Percentiles rank a stretch among this genome's conserved stretches.
Evolutionary conservation across 441 rosid species (phyloP).

Genomic region (Dalechampia spathulata): DNA sequence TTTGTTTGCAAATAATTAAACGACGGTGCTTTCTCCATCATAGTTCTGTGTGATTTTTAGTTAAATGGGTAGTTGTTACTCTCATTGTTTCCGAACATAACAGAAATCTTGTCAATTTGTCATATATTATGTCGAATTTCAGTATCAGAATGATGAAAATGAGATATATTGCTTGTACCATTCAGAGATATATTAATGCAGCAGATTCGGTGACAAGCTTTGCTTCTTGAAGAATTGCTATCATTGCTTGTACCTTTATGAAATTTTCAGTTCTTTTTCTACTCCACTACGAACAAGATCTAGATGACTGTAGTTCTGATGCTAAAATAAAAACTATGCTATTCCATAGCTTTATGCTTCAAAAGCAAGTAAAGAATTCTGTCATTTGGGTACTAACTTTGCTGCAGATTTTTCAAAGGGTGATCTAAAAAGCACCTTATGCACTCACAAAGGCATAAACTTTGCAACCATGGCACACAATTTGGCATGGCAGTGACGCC

Average conservation of each 20-base stretch:
- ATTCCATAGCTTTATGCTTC: background rate
- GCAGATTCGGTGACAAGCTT: background rate
- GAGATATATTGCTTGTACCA: background rate
- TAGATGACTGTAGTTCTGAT: background rate
- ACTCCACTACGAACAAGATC: background rate
- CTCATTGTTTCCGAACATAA: constrained; percentile 6
- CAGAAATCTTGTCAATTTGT: background rate
- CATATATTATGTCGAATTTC: background rate
- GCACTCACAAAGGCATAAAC: constrained; percentile 5
- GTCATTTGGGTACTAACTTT: background rate
- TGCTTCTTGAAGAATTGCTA: background rate
- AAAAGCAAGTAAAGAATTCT: background rate
- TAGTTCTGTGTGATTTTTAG: constrained; percentile 9
- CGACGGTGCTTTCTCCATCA: too few species aligned
- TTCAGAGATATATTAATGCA: background rate
- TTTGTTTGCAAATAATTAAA: background rate
- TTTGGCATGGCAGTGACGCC: constrained; percentile 23
- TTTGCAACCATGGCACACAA: constrained; percentile 1
- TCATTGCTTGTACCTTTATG: background rate
- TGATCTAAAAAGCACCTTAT: constrained; percentile 4
- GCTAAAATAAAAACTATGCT: too few species aligned
- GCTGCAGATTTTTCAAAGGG: background rate
- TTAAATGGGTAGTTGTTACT: constrained; percentile 7
- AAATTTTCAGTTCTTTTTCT: too few species aligned
- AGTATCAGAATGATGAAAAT: background rate